Percentiles rank a stretch among this genome's conserved stretches.
phyloP scores from a whole-genome alignment of 257 asterid genomes.

The Solanum gandarillasii region DNA sequence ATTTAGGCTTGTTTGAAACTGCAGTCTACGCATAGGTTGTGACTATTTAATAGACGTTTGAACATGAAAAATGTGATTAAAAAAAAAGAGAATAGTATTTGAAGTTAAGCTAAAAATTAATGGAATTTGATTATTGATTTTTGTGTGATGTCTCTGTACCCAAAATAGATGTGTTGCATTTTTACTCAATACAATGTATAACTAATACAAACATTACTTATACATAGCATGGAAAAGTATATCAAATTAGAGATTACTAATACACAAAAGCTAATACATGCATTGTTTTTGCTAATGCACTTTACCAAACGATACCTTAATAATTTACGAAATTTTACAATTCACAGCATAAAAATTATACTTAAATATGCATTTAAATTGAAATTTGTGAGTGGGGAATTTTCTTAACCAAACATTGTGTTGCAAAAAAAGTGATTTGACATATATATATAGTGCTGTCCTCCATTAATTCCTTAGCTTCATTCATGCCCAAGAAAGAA shows the following conservation, averaged over 20 bases:
- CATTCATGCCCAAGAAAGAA: background rate
- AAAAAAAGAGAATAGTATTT: background rate
- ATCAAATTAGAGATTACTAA: no score
- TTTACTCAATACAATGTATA: no score
- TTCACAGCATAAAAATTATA: background rate
- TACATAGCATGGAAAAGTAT: no score
- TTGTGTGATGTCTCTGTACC: background rate
- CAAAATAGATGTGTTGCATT: background rate
- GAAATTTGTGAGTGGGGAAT: background rate
- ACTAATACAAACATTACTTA: no score
- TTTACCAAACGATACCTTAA: no score
- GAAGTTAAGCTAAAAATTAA: background rate
- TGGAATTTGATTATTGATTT: background rate
- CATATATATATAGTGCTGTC: background rate
- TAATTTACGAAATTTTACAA: background rate
- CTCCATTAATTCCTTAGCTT: background rate
- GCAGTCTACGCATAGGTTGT: background rate
- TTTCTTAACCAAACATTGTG: background rate
- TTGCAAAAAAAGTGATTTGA: background rate
- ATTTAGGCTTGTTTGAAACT: background rate
- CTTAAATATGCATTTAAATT: no score
- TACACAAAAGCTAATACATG: no score
- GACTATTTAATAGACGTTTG: background rate
- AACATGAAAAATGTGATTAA: background rate
- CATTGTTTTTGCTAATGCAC: no score